A percentile compares a stretch with the other conserved stretches of the same genome.
These are phyloP conservation scores for Ustilago bromivora DNA, from an alignment of 1,284 basidiomycete species.

Conservation along the genomic window DNA sequence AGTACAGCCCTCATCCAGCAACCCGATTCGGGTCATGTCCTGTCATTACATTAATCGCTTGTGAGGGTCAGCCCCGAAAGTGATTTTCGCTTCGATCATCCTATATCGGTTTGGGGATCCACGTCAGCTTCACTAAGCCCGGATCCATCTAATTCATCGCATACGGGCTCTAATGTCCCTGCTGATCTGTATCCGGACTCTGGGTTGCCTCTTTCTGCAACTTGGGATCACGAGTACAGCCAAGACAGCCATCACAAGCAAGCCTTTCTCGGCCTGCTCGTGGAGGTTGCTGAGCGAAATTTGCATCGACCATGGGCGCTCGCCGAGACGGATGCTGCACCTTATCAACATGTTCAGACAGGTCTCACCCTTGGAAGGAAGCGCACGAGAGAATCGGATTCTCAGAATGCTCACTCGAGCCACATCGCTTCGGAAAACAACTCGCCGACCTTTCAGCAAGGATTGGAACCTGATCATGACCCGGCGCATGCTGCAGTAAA, in stretches of 20 bases:
- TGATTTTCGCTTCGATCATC: not conserved
- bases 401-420: too few species aligned
- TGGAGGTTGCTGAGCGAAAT: not conserved
- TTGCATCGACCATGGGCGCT: not conserved
- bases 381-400: too few species aligned
- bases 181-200: not conserved
- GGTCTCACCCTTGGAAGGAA: too few species aligned
- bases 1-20: not conserved
- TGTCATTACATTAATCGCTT: not conserved
- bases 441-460: not conserved
- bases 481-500: not conserved
- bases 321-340: not conserved
- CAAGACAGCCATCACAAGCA: not conserved
- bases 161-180: not conserved
- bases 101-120: not conserved
- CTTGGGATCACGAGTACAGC: not conserved
- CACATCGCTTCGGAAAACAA: too few species aligned
- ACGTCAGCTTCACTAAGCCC: not conserved
- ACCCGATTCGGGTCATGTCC: not conserved
- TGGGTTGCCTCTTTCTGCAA: not conserved
- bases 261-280: not conserved
- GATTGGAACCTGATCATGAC: not conserved
- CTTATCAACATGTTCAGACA: not conserved
- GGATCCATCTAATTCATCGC: too few species aligned
- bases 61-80: not conserved